phyloP scores from a whole-genome alignment of 805 yeast genomes.

The Diddensiella transvaalensis region DNA sequence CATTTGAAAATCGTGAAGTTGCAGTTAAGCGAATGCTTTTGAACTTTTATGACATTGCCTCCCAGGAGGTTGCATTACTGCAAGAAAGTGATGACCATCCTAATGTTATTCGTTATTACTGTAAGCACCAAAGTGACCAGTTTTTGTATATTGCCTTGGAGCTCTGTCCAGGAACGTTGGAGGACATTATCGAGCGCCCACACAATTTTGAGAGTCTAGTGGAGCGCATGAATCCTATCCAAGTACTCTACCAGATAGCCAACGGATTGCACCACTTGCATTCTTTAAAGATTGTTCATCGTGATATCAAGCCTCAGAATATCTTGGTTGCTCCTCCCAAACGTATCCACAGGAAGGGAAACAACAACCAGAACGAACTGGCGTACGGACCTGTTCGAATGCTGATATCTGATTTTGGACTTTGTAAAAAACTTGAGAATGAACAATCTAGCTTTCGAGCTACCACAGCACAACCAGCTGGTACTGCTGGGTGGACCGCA shows the following conservation, averaged over 20 bases:
- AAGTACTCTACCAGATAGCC: conserved; percentile 69
- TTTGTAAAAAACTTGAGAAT: conserved; percentile 84
- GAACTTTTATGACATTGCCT: conserved; percentile 91
- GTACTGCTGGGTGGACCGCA: conserved; percentile 98
- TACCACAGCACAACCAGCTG: conserved; percentile 89
- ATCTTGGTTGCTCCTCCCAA: conserved; percentile 72
- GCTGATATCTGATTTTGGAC: conserved; percentile 91
- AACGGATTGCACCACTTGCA: conserved; percentile 85
- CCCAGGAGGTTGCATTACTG: conserved; percentile 79
- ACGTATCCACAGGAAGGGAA: conserved; percentile 24
- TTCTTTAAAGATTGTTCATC: conserved; percentile 84
- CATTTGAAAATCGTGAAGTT: conserved; percentile 87
- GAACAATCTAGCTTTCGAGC: conserved; percentile 94
- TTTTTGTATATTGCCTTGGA: conserved; percentile 92
- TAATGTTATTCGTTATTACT: conserved; percentile 86
- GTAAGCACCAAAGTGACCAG: conserved; percentile 85
- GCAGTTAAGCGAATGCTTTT: conserved; percentile 93
- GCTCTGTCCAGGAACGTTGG: conserved; percentile 82
- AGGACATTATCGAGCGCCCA: conserved; percentile 61
- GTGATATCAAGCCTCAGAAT: conserved; percentile 94
- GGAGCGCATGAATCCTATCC: conserved; percentile 45
- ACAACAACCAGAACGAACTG: conserved; percentile 20
- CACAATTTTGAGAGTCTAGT: conserved; percentile 38
- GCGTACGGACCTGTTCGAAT: conserved; percentile 52
- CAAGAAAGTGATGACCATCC: conserved; percentile 97